phyloP scores from a whole-genome alignment of 345 rosid genomes.

The Balakata baccata region DNA sequence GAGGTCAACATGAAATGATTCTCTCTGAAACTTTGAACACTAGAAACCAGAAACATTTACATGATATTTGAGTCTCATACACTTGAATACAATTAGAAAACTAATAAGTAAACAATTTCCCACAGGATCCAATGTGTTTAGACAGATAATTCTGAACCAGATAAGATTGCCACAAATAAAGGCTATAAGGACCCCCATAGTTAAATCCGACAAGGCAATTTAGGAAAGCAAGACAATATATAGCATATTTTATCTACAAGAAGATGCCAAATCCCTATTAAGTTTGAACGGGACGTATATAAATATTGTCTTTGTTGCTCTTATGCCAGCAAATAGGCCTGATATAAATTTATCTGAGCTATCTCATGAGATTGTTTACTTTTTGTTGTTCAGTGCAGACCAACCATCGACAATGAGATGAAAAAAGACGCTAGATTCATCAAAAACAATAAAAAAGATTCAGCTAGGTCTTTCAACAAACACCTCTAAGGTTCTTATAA shows the following conservation, averaged over 20 bases:
- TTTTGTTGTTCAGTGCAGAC: not conserved
- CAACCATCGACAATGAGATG: not conserved
- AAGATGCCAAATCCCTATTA: not conserved
- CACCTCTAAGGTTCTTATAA: slow-evolving; percentile 16
- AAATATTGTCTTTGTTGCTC: not conserved
- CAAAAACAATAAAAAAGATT: not conserved
- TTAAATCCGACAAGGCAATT: not conserved
- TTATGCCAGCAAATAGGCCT: not conserved
- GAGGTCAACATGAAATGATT: not conserved
- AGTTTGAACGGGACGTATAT: not conserved
- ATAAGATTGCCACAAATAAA: not conserved
- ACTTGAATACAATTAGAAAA: not conserved
- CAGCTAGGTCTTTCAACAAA: slow-evolving; percentile 26
- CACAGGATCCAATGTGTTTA: not conserved
- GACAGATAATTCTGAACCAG: not conserved
- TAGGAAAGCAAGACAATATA: not conserved
- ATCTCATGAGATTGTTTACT: not conserved
- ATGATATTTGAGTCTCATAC: not conserved
- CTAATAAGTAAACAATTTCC: not conserved
- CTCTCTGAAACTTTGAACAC: not conserved
- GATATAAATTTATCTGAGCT: not conserved
- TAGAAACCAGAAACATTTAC: not conserved
- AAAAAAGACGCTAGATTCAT: not conserved
- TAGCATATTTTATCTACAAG: not conserved
- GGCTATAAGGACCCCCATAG: not conserved